phyloP scores from a whole-genome alignment of 208 protist genomes.

The Wallacemonas sp. region DNA sequence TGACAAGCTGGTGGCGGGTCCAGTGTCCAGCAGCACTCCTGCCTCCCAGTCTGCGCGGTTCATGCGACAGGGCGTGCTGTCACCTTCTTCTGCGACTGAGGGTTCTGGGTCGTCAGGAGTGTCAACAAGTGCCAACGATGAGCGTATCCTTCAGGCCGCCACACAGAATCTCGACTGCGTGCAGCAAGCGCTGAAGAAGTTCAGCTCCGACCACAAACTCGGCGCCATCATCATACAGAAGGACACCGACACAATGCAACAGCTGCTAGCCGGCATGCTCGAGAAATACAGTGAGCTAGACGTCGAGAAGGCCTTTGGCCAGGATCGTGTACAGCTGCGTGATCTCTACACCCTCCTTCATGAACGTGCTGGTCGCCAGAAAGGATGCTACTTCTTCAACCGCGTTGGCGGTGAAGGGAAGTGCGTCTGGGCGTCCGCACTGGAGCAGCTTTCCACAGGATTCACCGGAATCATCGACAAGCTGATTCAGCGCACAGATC shows the following conservation, averaged over 20 bases:
- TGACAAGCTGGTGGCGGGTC: slow-evolving; percentile 29
- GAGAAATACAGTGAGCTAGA: slow-evolving; percentile 74
- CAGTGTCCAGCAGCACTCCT: not conserved
- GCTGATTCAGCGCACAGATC: slow-evolving; percentile 33
- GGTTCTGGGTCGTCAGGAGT: not conserved
- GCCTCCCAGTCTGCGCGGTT: not conserved
- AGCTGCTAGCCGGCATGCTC: slow-evolving; percentile 70
- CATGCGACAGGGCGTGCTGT: not conserved
- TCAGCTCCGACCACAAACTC: slow-evolving; percentile 82
- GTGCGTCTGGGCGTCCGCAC: slow-evolving; percentile 48
- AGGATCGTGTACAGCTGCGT: slow-evolving; percentile 53
- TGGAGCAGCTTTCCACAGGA: slow-evolving; percentile 51
- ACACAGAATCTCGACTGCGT: slow-evolving; percentile 62
- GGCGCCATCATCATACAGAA: slow-evolving; percentile 78
- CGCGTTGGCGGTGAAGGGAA: slow-evolving; percentile 56
- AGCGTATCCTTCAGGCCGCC: slow-evolving; percentile 50
- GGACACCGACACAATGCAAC: slow-evolving; percentile 76
- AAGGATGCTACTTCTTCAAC: slow-evolving; percentile 87
- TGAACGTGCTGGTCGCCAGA: slow-evolving; percentile 53
- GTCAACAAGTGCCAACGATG: slow-evolving; percentile 36
- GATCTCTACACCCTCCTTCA: slow-evolving; percentile 53
- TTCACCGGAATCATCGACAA: slow-evolving; percentile 52
- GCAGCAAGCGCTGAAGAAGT: slow-evolving; percentile 53
- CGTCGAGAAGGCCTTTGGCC: slow-evolving; percentile 47
- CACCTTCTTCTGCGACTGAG: not conserved